Base-by-base conservation (phyloP, 106 monocot species). In the Allium fistulosum region DNA sequence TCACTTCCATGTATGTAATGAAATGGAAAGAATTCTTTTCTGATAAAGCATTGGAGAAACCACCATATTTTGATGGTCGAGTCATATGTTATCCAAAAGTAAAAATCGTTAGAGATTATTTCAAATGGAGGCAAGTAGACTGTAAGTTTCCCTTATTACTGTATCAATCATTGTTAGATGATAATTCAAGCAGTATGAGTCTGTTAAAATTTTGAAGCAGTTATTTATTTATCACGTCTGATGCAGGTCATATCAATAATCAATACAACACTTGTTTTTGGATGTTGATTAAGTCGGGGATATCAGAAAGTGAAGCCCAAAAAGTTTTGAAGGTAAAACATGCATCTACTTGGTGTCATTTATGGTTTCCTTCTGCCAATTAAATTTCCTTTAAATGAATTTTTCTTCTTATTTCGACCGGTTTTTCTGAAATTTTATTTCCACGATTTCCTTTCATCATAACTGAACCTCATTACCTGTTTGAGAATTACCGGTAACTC, bases 191-290 rank as follows among this genome's bases (percentile, higher is more conserved):
- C 37, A 37, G 37, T 37, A 5, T 37, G 37, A 37, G 2, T 5
- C 2, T 37, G 37, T 37, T 37, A 1, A 37, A 37, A 37, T 4
- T 37, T 37, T 37, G 0, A 37, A 37, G 37, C 37, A 37, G 37
- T 37, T 37, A 2, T 37, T 37, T 37, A 37, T 37, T 37, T 37
- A 37, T 37, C 37, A 37, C 5, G 5, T 37, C 37, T 37, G 37
- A 5, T 37, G 37, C 37, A 96, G 95, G 95, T 73, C 95, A 96
- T 62, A 86, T 96, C 48, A 96, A 91, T 71, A 96, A 96, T 72
- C 95, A 91, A 53, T 96, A 88, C 72, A 96, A 96, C 67, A 96
- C 91, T 18, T 91, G 95, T 67, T 96, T 91, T 59, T 96, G 95
- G 95, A 86, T 84, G 91, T 69, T 96, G 58, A 86, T 96, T 18